These are phyloP conservation scores for Furcasterigmium furcatum DNA, from an alignment of 2,329 filamentous ascomycete genomes.

Conservation along the genomic window DNA sequence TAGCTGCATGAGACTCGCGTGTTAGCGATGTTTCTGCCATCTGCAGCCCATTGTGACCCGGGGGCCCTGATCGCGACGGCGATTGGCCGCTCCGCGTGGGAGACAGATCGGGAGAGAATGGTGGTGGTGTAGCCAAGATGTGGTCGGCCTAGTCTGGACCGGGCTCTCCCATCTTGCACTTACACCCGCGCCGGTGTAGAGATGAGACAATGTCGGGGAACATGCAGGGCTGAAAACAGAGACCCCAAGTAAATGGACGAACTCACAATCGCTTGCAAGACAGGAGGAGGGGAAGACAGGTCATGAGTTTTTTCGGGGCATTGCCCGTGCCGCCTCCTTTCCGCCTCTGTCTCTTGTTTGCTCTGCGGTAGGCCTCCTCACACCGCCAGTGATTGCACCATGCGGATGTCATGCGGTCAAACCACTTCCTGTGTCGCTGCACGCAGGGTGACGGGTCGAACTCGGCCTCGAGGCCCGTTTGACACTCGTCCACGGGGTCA, in stretches of 20 bases:
- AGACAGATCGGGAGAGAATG: too few species aligned
- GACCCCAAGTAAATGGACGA: too few species aligned
- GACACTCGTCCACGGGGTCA: constrained; percentile 9
- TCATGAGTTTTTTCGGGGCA: neutral
- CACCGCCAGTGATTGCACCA: constrained; percentile 16
- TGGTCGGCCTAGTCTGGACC: too few species aligned
- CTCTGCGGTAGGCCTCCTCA: constrained; percentile 8
- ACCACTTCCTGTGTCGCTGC: constrained; percentile 10
- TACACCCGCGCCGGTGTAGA: neutral
- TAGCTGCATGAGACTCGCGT: constrained; percentile 4
- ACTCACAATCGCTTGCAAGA: constrained; percentile 11
- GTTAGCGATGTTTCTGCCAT: neutral
- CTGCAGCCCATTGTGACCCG: too few species aligned
- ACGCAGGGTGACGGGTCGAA: constrained; percentile 2
- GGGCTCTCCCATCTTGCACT: too few species aligned
- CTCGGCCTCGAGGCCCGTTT: constrained; percentile 5
- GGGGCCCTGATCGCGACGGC: too few species aligned
- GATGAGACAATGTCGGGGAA: neutral
- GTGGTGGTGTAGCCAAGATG: too few species aligned
- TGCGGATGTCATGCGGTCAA: constrained; percentile 8
- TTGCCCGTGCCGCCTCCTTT: neutral
- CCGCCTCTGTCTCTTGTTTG: neutral
- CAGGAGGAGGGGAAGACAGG: constrained; percentile 8
- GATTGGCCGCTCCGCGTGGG: too few species aligned
- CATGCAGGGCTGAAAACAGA: neutral